These are phyloP conservation scores for Botrytis paeoniae DNA, from an alignment of 2,329 filamentous ascomycete species.

Conservation along the genomic window DNA sequence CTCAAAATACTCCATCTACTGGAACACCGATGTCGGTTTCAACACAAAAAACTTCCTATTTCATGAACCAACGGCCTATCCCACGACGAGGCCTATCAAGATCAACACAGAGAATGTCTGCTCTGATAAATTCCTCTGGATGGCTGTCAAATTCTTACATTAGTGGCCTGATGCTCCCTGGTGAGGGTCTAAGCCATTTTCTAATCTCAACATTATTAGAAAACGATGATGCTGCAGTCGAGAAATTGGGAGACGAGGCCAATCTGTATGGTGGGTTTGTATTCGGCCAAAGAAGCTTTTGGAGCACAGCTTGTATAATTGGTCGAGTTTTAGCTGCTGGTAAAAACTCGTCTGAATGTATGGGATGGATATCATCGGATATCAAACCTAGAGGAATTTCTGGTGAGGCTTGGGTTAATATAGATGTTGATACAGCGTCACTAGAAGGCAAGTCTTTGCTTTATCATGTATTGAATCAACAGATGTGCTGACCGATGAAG, in stretches of 20 bases:
- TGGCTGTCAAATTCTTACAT: slow-evolving; percentile 69
- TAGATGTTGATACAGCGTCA: slow-evolving; percentile 52
- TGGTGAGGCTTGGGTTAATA: slow-evolving; percentile 57
- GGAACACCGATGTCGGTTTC: slow-evolving; percentile 36
- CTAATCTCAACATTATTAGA: slow-evolving; percentile 65
- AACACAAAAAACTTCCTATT: slow-evolving; percentile 37
- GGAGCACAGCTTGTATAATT: slow-evolving; percentile 64
- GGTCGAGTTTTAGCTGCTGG: slow-evolving; percentile 63
- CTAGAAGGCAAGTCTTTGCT: slow-evolving; percentile 23
- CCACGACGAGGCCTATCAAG: slow-evolving; percentile 29
- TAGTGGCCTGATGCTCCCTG: slow-evolving; percentile 62
- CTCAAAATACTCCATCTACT: slow-evolving; percentile 28
- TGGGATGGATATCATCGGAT: slow-evolving; percentile 66
- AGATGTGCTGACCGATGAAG: slow-evolving; percentile 36
- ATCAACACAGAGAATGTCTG: slow-evolving; percentile 43
- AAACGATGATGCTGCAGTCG: slow-evolving; percentile 58
- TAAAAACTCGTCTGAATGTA: slow-evolving; percentile 59
- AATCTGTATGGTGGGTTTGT: slow-evolving; percentile 64
- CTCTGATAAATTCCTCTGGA: slow-evolving; percentile 56
- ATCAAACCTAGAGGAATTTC: slow-evolving; percentile 49
- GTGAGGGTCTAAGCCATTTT: slow-evolving; percentile 60
- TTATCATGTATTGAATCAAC: not conserved
- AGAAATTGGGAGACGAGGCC: slow-evolving; percentile 56
- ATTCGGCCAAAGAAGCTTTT: slow-evolving; percentile 63
- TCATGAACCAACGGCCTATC: slow-evolving; percentile 23